Evolutionary conservation across 345 rosid genomes (phyloP).

Genomic region (Salix caprea): DNA sequence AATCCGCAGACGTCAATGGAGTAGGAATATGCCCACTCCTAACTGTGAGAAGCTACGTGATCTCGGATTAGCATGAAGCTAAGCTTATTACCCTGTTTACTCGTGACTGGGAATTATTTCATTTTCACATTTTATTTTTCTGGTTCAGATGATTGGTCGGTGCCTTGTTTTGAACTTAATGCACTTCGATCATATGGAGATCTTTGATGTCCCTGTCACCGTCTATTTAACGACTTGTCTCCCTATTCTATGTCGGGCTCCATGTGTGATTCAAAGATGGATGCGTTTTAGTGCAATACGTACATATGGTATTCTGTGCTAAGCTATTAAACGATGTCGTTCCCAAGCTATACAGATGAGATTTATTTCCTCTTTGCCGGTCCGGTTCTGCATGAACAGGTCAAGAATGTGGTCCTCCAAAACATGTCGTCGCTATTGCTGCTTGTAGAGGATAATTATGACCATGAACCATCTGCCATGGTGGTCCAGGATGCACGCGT

Average conservation of each 20-base stretch:
- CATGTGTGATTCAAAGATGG: no score
- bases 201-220: no score
- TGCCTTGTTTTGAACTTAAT: neutral
- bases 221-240: no score
- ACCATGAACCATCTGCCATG: slow-evolving; percentile 4
- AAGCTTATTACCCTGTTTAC: neutral
- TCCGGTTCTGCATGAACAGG: no score
- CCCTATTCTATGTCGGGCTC: no score
- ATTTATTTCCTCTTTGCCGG: no score
- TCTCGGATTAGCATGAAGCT: slow-evolving; percentile 61
- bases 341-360: neutral
- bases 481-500: neutral
- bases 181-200: neutral
- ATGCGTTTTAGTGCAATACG: no score
- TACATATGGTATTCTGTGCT: neutral
- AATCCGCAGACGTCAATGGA: slow-evolving; percentile 73
- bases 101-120: neutral
- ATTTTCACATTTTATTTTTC: neutral
- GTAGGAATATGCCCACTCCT: slow-evolving; percentile 67
- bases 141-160: neutral
- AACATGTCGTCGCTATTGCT: neutral
- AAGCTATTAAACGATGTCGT: neutral
- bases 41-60: slow-evolving; percentile 63
- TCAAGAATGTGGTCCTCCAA: neutral
- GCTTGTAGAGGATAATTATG: neutral